Percentiles rank a stretch among this genome's conserved stretches.
Evolutionary conservation across 2,329 filamentous ascomycete species (phyloP).

Genomic region (Penicillium sp.): DNA sequence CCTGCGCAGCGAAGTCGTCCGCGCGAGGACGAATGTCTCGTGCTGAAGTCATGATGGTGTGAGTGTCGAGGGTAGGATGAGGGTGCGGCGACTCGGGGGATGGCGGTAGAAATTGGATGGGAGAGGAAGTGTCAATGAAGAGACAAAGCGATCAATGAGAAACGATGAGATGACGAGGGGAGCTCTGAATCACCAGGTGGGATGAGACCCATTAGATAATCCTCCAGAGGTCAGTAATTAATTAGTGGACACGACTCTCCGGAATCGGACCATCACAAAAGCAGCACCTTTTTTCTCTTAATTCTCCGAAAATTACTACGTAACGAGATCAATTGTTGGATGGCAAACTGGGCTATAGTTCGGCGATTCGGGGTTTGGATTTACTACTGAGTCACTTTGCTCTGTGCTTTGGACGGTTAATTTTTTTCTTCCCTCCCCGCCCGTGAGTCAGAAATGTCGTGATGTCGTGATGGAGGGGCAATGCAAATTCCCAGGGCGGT

Average conservation of each 20-base stretch:
- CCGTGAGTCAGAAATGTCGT: conserved; percentile 6
- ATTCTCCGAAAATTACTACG: background rate
- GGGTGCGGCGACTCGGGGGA: background rate
- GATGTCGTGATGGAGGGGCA: conserved; percentile 15
- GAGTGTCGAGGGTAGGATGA: background rate
- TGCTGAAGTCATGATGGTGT: conserved; percentile 33
- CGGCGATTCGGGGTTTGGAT: conserved; percentile 1
- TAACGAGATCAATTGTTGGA: background rate
- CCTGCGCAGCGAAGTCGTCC: conserved; percentile 50
- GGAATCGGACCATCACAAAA: conserved; percentile 17
- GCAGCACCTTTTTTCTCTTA: background rate
- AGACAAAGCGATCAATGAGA: too few species aligned
- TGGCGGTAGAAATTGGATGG: conserved; percentile 6
- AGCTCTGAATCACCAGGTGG: conserved; percentile 6
- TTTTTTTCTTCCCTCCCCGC: background rate
- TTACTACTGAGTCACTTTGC: background rate
- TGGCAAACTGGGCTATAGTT: background rate
- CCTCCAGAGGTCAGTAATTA: background rate
- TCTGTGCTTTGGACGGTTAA: too few species aligned
- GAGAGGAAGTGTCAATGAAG: background rate
- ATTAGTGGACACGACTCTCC: conserved; percentile 1
- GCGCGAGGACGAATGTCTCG: conserved; percentile 38
- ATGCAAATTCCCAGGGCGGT: conserved; percentile 11
- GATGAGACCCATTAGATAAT: conserved; percentile 12
- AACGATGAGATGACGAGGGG: conserved; percentile 1